These are phyloP conservation scores for Fonsecaea multimorphosa DNA, from an alignment of 2,329 filamentous ascomycete species.

Conservation along the genomic window DNA sequence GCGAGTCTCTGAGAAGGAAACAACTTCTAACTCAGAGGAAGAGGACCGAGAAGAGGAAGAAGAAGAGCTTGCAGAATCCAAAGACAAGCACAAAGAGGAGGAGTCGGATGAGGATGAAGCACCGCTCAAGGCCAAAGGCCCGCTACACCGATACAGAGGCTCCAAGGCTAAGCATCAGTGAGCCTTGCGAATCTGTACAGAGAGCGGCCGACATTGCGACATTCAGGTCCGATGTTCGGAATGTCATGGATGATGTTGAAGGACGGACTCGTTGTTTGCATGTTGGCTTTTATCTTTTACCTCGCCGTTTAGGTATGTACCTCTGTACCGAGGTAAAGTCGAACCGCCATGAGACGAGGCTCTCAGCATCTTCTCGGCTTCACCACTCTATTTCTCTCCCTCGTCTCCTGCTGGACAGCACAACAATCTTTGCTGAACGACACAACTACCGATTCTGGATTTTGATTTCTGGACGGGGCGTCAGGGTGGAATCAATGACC, in stretches of 20 bases:
- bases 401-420: background rate
- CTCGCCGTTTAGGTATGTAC: too few relatives aligned
- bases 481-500: background rate
- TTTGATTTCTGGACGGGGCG: background rate
- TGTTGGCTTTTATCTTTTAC: too few relatives aligned
- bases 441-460: background rate
- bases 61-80: background rate
- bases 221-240: too few relatives aligned
- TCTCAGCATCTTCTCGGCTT: background rate
- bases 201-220: too few relatives aligned
- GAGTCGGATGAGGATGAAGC: background rate
- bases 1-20: background rate
- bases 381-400: background rate
- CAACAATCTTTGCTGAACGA: background rate
- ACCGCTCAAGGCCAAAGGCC: too few relatives aligned
- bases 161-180: background rate
- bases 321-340: background rate
- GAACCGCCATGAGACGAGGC: background rate
- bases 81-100: background rate
- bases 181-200: too few relatives aligned
- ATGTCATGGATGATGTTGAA: too few relatives aligned
- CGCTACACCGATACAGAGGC: too few relatives aligned
- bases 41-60: background rate
- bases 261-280: too few relatives aligned
- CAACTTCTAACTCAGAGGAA: background rate